phyloP scores from a whole-genome alignment of 2,329 filamentous ascomycete species.

The Coniella vitis region DNA sequence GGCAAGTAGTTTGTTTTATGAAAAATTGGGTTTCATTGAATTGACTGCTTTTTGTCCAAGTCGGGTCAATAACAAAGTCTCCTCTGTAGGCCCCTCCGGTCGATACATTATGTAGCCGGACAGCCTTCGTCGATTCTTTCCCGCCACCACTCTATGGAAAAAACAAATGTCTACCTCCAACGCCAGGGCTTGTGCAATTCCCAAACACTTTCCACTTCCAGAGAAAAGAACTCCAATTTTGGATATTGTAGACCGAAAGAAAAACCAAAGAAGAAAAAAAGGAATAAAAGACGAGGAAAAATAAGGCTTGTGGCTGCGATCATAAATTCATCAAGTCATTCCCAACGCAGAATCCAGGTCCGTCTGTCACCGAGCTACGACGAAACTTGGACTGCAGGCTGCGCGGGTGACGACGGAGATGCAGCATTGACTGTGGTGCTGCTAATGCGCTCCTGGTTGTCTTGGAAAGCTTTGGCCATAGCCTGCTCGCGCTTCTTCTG shows the following conservation, averaged over 20 bases:
- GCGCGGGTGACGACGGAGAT: conserved; percentile 5
- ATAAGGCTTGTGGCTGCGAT: conserved; percentile 10
- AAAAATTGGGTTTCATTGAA: no score
- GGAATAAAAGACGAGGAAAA: neutral
- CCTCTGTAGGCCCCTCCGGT: no score
- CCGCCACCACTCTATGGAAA: neutral
- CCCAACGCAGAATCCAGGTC: neutral
- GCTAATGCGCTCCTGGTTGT: conserved; percentile 12
- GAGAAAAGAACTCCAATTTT: neutral
- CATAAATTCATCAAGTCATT: conserved; percentile 13
- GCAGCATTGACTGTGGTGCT: neutral
- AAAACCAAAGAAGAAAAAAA: neutral
- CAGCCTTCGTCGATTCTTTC: no score
- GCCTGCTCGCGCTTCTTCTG: conserved; percentile 25
- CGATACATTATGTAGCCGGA: no score
- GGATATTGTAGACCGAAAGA: neutral
- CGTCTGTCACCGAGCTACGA: neutral
- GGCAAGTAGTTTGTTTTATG: no score
- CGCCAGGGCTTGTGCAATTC: conserved; percentile 8
- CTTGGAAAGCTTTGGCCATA: conserved; percentile 16
- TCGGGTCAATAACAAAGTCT: no score
- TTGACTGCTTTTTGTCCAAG: no score
- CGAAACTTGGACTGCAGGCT: conserved; percentile 12
- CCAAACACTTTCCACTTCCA: neutral
- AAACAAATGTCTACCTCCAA: conserved; percentile 8